Conservation (phyloP, 2,329 filamentous ascomycete genomes). For the Cordyceps cicadae region DNA sequence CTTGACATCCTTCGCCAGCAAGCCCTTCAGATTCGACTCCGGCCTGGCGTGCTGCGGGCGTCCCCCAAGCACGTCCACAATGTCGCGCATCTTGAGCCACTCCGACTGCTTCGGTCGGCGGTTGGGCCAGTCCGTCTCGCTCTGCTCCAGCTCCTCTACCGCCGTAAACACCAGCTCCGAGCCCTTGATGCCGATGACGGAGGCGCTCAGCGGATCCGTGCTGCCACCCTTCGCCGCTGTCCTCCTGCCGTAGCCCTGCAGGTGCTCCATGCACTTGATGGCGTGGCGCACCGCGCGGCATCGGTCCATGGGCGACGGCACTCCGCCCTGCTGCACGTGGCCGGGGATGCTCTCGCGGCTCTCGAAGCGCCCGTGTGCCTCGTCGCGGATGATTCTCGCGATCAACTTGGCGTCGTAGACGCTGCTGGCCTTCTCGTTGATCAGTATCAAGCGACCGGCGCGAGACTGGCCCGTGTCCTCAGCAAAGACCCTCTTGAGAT, state of each 20-base stretch:
- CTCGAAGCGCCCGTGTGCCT: conserved; percentile 87
- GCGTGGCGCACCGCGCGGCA: conserved; percentile 85
- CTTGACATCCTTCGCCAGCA: conserved; percentile 53
- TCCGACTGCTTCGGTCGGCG: conserved; percentile 75
- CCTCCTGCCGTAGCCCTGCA: conserved; percentile 67
- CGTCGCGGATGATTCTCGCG: conserved; percentile 89
- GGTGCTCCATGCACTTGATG: conserved; percentile 87
- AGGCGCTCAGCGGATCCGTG: conserved; percentile 59
- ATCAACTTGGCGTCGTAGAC: conserved; percentile 91
- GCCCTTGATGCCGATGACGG: conserved; percentile 88
- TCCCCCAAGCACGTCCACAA: conserved; percentile 79
- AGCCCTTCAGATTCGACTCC: conserved; percentile 40
- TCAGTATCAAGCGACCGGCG: conserved; percentile 88
- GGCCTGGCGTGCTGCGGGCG: conserved; percentile 48
- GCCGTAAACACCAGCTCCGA: conserved; percentile 81
- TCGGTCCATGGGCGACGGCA: conserved; percentile 91
- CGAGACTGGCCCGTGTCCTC: conserved; percentile 81
- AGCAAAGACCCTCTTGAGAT: conserved; percentile 77
- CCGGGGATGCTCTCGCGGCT: conserved; percentile 84
- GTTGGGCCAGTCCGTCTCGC: conserved; percentile 89
- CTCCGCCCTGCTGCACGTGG: conserved; percentile 89
- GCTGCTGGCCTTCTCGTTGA: conserved; percentile 87
- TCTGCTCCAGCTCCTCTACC: conserved; percentile 71
- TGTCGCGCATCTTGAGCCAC: conserved; percentile 72
- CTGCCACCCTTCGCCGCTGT: conserved; percentile 16